Percentiles rank a stretch among this genome's conserved stretches.
These are phyloP conservation scores for Phylloporus rhodoxanthus DNA, from an alignment of 768 basidiomycete genomes.

Conservation along the genomic window DNA sequence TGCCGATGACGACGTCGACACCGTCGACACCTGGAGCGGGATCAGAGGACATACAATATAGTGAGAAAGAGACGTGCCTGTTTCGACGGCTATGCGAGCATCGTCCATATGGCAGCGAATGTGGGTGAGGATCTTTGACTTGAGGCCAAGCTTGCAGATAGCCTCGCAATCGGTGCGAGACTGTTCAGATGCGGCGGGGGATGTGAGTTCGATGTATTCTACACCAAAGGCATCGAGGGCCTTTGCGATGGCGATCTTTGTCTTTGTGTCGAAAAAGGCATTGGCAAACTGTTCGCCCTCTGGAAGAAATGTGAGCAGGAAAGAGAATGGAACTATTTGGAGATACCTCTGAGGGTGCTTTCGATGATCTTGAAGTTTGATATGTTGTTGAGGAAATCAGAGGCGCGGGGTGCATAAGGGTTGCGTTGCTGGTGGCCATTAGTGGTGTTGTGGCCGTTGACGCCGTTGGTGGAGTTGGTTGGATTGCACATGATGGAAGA, in stretches of 20 bases:
- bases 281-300: constrained; percentile 99
- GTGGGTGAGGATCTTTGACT: constrained; percentile 95
- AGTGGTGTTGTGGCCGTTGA: constrained; percentile 41
- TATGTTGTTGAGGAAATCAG: constrained; percentile 88
- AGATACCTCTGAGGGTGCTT: constrained; percentile 86
- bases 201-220: constrained; percentile 99
- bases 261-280: constrained; percentile 99
- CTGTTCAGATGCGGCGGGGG: constrained; percentile 95
- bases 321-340: background rate
- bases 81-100: constrained; percentile 96
- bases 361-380: constrained; percentile 95
- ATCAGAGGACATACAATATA: background rate
- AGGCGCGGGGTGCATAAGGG: constrained; percentile 82
- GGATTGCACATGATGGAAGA: constrained; percentile 39
- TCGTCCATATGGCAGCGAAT: constrained; percentile 99
- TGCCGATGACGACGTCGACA: constrained; percentile 98
- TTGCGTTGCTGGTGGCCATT: constrained; percentile 47
- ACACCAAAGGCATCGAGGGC: constrained; percentile 98
- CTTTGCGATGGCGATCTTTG: constrained; percentile 97
- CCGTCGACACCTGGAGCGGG: constrained; percentile 79
- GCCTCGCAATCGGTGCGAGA: constrained; percentile 91
- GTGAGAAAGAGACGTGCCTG: constrained; percentile 50
- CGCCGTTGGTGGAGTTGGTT: constrained; percentile 42
- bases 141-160: constrained; percentile 97
- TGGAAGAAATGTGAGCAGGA: constrained; percentile 28